Evolutionary conservation across 352 stramenopile genomes (phyloP).

Genomic region (Lagenidium giganteum): DNA sequence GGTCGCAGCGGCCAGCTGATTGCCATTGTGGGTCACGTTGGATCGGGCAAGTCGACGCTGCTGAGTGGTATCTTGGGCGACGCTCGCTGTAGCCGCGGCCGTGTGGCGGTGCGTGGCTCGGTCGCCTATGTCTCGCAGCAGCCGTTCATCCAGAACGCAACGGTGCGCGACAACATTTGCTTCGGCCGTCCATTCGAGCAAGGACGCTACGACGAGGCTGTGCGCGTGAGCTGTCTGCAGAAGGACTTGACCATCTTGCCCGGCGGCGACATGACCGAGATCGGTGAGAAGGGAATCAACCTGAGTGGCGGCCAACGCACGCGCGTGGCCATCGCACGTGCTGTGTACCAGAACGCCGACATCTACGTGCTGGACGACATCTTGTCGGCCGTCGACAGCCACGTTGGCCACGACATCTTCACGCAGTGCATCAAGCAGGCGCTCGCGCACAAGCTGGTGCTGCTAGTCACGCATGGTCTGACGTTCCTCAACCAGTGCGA

Average conservation of each 20-base stretch:
- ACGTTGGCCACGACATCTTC: constrained; percentile 94
- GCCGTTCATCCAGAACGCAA: constrained; percentile 96
- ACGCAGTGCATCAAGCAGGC: constrained; percentile 44
- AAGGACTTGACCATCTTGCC: constrained; percentile 50
- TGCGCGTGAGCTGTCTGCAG: constrained; percentile 45
- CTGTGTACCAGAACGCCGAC: constrained; percentile 75
- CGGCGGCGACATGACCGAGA: constrained; percentile 91
- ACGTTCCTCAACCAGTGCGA: constrained; percentile 51
- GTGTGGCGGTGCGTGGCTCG: constrained; percentile 72
- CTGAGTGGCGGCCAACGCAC: constrained; percentile 93
- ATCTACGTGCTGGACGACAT: constrained; percentile 94
- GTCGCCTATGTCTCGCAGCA: constrained; percentile 93
- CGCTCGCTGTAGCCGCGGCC: constrained; percentile 38
- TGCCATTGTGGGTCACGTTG: constrained; percentile 55
- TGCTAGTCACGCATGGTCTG: constrained; percentile 71
- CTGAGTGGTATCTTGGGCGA: constrained; percentile 56
- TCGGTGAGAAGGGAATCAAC: constrained; percentile 95
- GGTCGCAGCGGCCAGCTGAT: constrained; percentile 52
- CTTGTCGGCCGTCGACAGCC: constrained; percentile 91
- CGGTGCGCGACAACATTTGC: constrained; percentile 94
- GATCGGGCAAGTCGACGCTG: constrained; percentile 70
- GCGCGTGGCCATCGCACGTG: constrained; percentile 69
- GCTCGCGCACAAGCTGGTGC: constrained; percentile 77
- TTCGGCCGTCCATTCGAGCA: constrained; percentile 82
- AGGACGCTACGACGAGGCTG: constrained; percentile 44